Evolutionary conservation across 768 basidiomycete genomes (phyloP), one percentile per base, ranked within the genome.

Genomic region (Guyanaporus albipodus): DNA sequence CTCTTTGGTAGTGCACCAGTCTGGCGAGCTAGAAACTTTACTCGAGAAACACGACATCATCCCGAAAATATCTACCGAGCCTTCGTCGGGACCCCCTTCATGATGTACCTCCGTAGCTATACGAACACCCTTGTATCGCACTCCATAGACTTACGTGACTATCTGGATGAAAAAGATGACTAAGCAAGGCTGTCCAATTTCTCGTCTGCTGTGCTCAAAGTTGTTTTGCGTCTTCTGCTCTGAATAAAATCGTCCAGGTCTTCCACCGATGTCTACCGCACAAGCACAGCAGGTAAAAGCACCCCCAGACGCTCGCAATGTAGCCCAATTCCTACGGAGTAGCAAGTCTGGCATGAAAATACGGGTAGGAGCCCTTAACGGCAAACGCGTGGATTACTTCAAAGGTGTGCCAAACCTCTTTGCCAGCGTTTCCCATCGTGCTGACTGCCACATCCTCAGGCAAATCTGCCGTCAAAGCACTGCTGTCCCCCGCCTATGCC

Each of bases 361-460:
- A 44, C 78, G 91, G 53, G 84, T 87, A 9, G 96, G 96, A 18
- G 87, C 93, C 8, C 70, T 97, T 60, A 91, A 91, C 57, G 95
- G 95, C 19, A 96, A 95, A 68, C 84, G 95, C 28, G 71, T 94
- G 42, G 95, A 98, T 68, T 99, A 98, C 71, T 99, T 98, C 77
- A 99, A 93, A 74, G 96, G 95, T 93, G 42, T 56, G 76, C 26
- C 27, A 21, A 19, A 10, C 2, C n/a, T 17, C 18, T 22, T 19
- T 24, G 2, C 33, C 14, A 11, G 8, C 18, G 4, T 54, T 27
- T 35, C 7, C 8, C 10, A 4, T 12, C 29, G 1, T 23, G 12
- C 21, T 42, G 19, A 53, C 37, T 12, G 6, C 19, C 26, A 9
- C 15, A 24, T 36, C 11, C 9, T 15, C 56, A 98, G 95, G 96